Base-by-base conservation (phyloP, 441 rosid genomes). In the Aleurites moluccanus region DNA sequence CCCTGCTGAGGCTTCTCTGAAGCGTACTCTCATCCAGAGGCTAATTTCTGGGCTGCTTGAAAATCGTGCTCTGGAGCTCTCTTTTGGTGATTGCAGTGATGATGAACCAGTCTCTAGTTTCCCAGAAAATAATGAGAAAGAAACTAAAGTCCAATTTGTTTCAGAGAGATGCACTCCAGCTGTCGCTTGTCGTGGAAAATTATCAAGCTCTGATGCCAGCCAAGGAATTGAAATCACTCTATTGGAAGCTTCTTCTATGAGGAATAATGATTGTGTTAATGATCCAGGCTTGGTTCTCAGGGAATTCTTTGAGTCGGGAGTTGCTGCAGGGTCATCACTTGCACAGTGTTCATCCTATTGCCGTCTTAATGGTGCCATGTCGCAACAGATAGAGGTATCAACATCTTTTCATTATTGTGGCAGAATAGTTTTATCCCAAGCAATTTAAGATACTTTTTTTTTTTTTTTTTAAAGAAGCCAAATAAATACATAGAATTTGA, bases 251-350 rank as follows among this genome's bases (percentile, higher is more conserved):
- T 81, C 93, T 68, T 89, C 96, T 70, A 63, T 82, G 86, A 88
- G 87, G 78, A 86, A 85, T 83, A 25, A 87, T 83, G 86, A 83
- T 23, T 75, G 85, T 85, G 81, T 80, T 77, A 82, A 81, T 78
- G 97, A 96, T 79, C 84, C 97, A 4, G 86, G 88, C 66, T 82
- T 92, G 86, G 97, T 93, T 77, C 96, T 96, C 35, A 87, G 90
- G 81, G 97, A 96, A 73, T 80, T 93, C 42, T 84, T 93, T 44
- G 92, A 91, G 70, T 86, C 95, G 33, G 94, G 89, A 85, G 87
- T 80, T 83, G 38, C 88, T 74, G 69, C 90, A 64, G 93, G 89
- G 63, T 84, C 99, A 76, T 87, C 90, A 79, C 88, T 89, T 70
- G 85, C 85, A 57, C 91, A 84, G 33, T 88, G 88, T 83, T 85